Conservation (phyloP, 495 filamentous ascomycete genomes). For the Penicillium angulare region DNA sequence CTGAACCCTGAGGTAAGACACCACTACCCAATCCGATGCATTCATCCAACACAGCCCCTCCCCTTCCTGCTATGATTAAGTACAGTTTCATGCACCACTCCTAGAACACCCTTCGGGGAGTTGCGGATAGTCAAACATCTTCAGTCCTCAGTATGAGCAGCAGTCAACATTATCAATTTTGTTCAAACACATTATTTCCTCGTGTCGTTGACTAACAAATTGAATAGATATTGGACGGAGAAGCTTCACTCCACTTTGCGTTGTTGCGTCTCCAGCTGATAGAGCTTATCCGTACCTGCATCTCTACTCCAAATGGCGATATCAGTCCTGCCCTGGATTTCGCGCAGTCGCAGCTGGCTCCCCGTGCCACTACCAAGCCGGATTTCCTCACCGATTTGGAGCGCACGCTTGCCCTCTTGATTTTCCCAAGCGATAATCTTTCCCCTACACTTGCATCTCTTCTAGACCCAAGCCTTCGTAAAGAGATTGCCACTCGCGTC, state of each 20-base stretch:
- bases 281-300: conserved; percentile 82
- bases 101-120: conserved; percentile 69
- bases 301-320: conserved; percentile 61
- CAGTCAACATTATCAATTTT: conserved; percentile 18
- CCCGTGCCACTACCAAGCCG: conserved; percentile 76
- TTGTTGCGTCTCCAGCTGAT: conserved; percentile 89
- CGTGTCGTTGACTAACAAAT: conserved; percentile 30
- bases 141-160: conserved; percentile 95
- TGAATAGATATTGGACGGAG: conserved; percentile 77
- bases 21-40: conserved; percentile 5
- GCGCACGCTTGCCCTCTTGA: conserved; percentile 85
- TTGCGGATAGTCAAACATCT: conserved; percentile 95
- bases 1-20: conserved; percentile 83
- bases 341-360: conserved; percentile 81
- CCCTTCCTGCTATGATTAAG: conserved; percentile 81
- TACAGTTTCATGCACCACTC: conserved; percentile 99
- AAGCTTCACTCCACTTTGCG: conserved; percentile 84
- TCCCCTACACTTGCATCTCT: conserved; percentile 71
- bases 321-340: conserved; percentile 83
- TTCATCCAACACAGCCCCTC: not conserved
- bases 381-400: conserved; percentile 87
- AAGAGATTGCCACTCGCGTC: conserved; percentile 74
- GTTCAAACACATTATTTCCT: conserved; percentile 10
- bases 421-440: conserved; percentile 77
- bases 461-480: conserved; percentile 77